Percentiles rank a stretch among this genome's conserved stretches.
These are phyloP conservation scores for Bipolaris sorokiniana DNA, from an alignment of 2,329 filamentous ascomycete genomes.

Conservation along the genomic window DNA sequence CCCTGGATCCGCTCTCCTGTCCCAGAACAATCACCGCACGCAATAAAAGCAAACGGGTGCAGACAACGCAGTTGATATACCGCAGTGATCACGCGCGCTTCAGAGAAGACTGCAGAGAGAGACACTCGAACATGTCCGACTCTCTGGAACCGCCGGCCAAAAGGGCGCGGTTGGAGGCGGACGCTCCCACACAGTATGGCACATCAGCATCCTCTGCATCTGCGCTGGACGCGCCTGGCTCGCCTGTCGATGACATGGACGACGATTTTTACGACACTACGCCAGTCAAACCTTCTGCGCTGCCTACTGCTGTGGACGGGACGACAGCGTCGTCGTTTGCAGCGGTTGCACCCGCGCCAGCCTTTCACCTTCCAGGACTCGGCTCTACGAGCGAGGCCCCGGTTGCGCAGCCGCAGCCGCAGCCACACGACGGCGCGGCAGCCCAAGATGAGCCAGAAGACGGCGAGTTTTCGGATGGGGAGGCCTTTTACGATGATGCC, in stretches of 20 bases:
- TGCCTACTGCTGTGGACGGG: conserved; percentile 25
- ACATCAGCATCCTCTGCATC: conserved; percentile 36
- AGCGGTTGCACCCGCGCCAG: conserved; percentile 33
- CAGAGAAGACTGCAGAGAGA: conserved; percentile 32
- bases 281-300: conserved; percentile 37
- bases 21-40: conserved; percentile 34
- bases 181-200: conserved; percentile 43
- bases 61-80: conserved; percentile 36
- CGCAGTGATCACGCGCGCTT: conserved; percentile 35
- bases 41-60: conserved; percentile 35
- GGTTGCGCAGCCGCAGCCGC: conserved; percentile 26
- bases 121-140: conserved; percentile 41
- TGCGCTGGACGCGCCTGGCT: conserved; percentile 45
- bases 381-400: conserved; percentile 37
- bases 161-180: conserved; percentile 48
- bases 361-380: conserved; percentile 46
- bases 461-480: conserved; percentile 44
- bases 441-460: conserved; percentile 36
- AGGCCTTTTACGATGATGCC: conserved; percentile 37
- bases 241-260: conserved; percentile 49
- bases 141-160: conserved; percentile 50
- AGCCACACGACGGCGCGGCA: conserved; percentile 19
- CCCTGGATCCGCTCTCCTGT: conserved; percentile 15
- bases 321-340: conserved; percentile 25
- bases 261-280: conserved; percentile 49